Evolutionary conservation across 768 basidiomycete species (phyloP), one percentile per base, ranked within the genome.

Genomic region (Hygrocybe punicea): DNA sequence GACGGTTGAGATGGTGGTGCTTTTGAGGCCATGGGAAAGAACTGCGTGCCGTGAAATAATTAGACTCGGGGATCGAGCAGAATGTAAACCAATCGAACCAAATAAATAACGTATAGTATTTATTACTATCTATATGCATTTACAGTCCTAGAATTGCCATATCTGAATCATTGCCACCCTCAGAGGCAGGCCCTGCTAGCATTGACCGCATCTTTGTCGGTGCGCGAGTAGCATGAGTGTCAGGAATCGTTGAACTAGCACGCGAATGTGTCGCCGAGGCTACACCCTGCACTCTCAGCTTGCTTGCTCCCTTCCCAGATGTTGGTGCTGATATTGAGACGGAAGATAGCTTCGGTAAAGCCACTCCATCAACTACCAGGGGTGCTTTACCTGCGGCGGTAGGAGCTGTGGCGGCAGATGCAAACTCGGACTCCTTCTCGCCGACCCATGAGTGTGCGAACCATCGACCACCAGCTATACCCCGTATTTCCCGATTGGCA

Each of bases 381-480:
- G n/a, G n/a, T 10, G 64, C 49, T 51, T 69, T 69, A 16, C 63
- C 62, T 40, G 65, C 64, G 42, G 73, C 68, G 7, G 65, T 69
- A 34, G 63, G 62, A 14, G 68, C 58, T 19, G 72, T 71, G 19
- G 70, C 53, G 24, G 73, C 69, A 23, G 70, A 62, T 6, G 84
- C 81, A 57, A 80, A 84, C 50, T 86, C 81, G 9, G 87, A 89
- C 51, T 90, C 87, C 68, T 88, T 90, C 59, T 85, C 85, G 21
- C 89, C 90, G n/a, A 89, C 87, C 89, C 89, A 92, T n/a, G 86
- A 73, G 33, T 80, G 81, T 6, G 84, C 73, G 62, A 91, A 86
- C 90, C 90, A 92, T 39, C 89, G 82, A 1, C 90, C 90, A 11
- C 90, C 90, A 17, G 85, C 89, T 51, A 92, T 89, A 6, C 90